Percentiles rank a stretch among this genome's conserved stretches.
These are phyloP conservation scores for Tagetes erecta DNA, from an alignment of 129 eudicot species.

Conservation along the genomic window DNA sequence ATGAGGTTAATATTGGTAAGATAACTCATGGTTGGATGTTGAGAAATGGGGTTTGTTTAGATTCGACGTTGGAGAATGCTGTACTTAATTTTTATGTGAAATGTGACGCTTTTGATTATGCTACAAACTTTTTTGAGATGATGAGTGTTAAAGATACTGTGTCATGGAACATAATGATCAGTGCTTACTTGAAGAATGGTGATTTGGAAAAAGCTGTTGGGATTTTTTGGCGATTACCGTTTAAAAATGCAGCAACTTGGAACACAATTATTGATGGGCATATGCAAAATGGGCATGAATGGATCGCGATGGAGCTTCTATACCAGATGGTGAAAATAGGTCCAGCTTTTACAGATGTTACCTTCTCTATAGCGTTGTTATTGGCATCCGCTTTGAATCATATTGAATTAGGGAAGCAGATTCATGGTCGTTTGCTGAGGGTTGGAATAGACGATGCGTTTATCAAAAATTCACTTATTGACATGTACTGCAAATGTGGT, in stretches of 20 bases:
- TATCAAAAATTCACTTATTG: conserved; percentile 59
- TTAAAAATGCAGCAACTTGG: conserved; percentile 72
- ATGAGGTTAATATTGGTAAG: conserved; percentile 48
- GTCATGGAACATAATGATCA: conserved; percentile 77
- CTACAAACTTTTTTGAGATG: conserved; percentile 44
- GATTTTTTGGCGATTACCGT: conserved; percentile 50
- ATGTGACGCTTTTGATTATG: conserved; percentile 46
- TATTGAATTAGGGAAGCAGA: conserved; percentile 54
- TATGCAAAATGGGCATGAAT: conserved; percentile 46
- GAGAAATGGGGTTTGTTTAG: conserved; percentile 48
- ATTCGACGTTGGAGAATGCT: conserved; percentile 54
- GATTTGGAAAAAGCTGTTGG: conserved; percentile 48
- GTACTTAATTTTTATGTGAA: conserved; percentile 69
- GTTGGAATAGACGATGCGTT: conserved; percentile 46
- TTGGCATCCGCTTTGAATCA: conserved; percentile 48
- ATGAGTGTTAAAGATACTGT: conserved; percentile 48
- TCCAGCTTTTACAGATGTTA: conserved; percentile 38
- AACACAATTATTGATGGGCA: conserved; percentile 73
- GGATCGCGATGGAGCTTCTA: conserved; percentile 54
- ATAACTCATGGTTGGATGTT: conserved; percentile 65
- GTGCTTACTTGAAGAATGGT: conserved; percentile 45
- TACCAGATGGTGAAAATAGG: conserved; percentile 54
- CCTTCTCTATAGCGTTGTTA: conserved; percentile 63
- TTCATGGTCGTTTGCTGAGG: conserved; percentile 54
- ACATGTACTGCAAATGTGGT: conserved; percentile 73